Evolutionary conservation across 2,329 filamentous ascomycete genomes (phyloP).

Genomic region (Fusarium graminum): DNA sequence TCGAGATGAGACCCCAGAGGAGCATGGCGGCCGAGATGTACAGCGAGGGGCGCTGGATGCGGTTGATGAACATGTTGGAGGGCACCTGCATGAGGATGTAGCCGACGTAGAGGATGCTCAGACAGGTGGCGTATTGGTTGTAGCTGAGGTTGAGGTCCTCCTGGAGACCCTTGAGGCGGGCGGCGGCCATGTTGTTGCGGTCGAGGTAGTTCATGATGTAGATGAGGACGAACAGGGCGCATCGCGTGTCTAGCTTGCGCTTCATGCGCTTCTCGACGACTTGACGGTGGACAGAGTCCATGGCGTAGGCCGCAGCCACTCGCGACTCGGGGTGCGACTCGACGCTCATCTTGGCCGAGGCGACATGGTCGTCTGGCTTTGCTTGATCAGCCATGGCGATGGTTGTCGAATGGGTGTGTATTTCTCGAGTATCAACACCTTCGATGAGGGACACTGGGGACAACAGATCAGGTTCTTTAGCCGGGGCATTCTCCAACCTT

Average conservation of each 20-base stretch:
- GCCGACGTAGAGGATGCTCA: conserved; percentile 75
- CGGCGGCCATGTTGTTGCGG: conserved; percentile 76
- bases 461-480: background rate
- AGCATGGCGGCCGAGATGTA: conserved; percentile 67
- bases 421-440: too few species aligned
- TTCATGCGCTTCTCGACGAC: conserved; percentile 74
- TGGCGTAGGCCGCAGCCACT: conserved; percentile 18
- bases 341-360: conserved; percentile 37
- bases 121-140: conserved; percentile 73
- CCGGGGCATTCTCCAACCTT: conserved; percentile 7
- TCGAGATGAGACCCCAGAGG: conserved; percentile 72
- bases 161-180: conserved; percentile 73
- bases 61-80: conserved; percentile 70
- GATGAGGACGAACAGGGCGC: conserved; percentile 77
- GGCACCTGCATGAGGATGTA: conserved; percentile 75
- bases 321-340: conserved; percentile 32
- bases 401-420: too few species aligned
- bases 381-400: conserved; percentile 17
- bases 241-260: conserved; percentile 78
- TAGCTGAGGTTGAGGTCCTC: conserved; percentile 68
- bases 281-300: conserved; percentile 63
- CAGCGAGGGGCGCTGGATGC: conserved; percentile 63
- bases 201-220: conserved; percentile 82
- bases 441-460: background rate
- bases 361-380: conserved; percentile 39